Evolutionary conservation across 2,329 filamentous ascomycete species (phyloP), one percentile per base, ranked within the genome.

Genomic region (Xylaria sp.): DNA sequence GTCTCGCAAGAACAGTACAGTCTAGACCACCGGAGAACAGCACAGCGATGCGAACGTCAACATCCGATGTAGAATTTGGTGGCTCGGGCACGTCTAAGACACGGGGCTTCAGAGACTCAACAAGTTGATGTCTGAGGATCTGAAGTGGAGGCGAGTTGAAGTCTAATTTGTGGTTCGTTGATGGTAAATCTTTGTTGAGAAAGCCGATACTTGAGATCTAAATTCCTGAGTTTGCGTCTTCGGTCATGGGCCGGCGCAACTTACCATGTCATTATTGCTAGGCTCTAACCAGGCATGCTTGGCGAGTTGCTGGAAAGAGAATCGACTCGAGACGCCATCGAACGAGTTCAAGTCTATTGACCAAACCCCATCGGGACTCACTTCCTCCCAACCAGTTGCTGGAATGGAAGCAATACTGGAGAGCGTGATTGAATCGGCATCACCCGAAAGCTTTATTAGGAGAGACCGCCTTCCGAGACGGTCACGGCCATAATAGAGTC

Each of bases 1-100:
- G 81, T 52, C 94, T 89, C 25, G 95, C 95, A 58, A 99, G 84
- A 0, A 98, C 85, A 0, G 94, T 95, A 78, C 96, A 98, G 79
- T 99, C 96, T 7, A 99, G 86, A 0, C 96, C 96, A 1, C 96
- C 96, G 0, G 96, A 99, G 79, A 98, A 99, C 0, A 99, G 84
- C 0, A 99, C 85, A 0, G 94, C 94, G 15, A 97, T 80, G 64
- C 86, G 87, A 20, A 87, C 84, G 71, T 85, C 82, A 10, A 72
- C 44, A n/a, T 74, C 74, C 8, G 72, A 58, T 28, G 66, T 66
- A 6, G 76, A 79, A 51, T 70, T 74, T 12, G 86, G 88, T 1
- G 88, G 89, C 55, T 84, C 76, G 0, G 92, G 92, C 6, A 97
- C 88, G 51, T 89, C 84, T 9, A 89, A 80, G 18, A 94, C 84